Conservation (phyloP, 208 protist species). For the Zelonia costaricensis region DNA sequence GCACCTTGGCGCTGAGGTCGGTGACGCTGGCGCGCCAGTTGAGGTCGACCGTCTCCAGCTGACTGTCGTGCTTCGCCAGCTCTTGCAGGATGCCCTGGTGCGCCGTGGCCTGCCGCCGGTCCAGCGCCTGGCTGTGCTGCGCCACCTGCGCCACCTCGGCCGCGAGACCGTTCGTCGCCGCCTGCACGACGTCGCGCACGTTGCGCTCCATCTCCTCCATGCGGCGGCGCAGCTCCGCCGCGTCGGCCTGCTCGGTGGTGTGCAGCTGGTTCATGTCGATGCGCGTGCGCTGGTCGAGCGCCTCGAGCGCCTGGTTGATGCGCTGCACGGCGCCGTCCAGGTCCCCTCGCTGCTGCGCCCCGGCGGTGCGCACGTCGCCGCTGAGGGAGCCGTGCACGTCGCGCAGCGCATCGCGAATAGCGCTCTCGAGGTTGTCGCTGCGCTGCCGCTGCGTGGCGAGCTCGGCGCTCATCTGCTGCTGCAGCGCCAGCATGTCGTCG, state of each 20-base stretch:
- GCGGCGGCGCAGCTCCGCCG: constrained; percentile 33
- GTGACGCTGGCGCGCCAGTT: constrained; percentile 78
- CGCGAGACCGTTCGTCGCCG: constrained; percentile 44
- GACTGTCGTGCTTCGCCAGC: constrained; percentile 66
- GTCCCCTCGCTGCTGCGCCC: constrained; percentile 26
- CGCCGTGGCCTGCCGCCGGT: constrained; percentile 42
- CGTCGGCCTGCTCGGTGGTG: constrained; percentile 42
- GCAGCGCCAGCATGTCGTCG: constrained; percentile 49
- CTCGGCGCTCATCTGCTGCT: constrained; percentile 55
- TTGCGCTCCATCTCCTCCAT: constrained; percentile 37
- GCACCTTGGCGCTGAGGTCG: constrained; percentile 53
- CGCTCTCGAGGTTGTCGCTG: constrained; percentile 47
- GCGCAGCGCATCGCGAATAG: constrained; percentile 52
- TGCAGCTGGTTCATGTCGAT: constrained; percentile 54
- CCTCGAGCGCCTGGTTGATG: constrained; percentile 39
- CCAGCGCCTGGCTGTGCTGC: constrained; percentile 62
- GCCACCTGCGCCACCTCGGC: constrained; percentile 60
- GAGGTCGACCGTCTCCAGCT: constrained; percentile 71
- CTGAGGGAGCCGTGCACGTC: constrained; percentile 59
- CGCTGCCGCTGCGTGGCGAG: constrained; percentile 45
- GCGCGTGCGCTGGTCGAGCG: constrained; percentile 61
- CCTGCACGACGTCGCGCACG: constrained; percentile 43
- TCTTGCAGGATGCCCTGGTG: constrained; percentile 76
- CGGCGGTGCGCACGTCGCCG: constrained; percentile 42
- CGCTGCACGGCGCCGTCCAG: constrained; percentile 36